Conservation (phyloP, 2,329 filamentous ascomycete species). For the Alternaria triticimaculans region DNA sequence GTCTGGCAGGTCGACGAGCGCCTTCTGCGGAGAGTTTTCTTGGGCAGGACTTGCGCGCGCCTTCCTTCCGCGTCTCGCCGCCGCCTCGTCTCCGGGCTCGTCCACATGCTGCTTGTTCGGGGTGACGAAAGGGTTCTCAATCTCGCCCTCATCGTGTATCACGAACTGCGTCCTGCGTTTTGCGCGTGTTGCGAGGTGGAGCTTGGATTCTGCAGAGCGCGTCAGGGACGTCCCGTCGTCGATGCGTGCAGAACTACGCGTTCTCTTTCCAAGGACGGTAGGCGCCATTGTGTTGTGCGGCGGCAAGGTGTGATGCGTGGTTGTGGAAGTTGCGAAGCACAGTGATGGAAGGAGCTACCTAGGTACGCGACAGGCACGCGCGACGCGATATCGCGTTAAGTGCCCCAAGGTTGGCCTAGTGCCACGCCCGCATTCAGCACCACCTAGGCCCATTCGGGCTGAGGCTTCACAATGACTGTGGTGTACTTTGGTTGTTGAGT, state of each 20-base stretch:
- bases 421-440: neutral
- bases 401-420: conserved; percentile 9
- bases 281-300: conserved; percentile 36
- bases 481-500: too few relatives aligned
- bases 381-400: conserved; percentile 26
- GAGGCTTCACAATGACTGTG: neutral
- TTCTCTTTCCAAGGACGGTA: conserved; percentile 50
- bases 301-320: conserved; percentile 29
- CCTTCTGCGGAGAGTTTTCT: conserved; percentile 56
- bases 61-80: conserved; percentile 44
- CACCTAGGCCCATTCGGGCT: neutral
- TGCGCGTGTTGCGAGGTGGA: conserved; percentile 43
- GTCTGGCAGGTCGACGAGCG: conserved; percentile 58
- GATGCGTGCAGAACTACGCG: conserved; percentile 38
- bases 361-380: neutral
- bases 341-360: conserved; percentile 18
- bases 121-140: conserved; percentile 64
- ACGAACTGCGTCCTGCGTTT: conserved; percentile 55
- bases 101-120: conserved; percentile 50
- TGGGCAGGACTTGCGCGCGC: conserved; percentile 53
- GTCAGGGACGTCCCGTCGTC: conserved; percentile 36
- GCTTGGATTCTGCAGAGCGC: conserved; percentile 31
- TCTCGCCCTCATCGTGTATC: conserved; percentile 68
- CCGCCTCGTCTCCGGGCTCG: conserved; percentile 45
- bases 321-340: conserved; percentile 24